phyloP scores from a whole-genome alignment of 1,139 yeast species.

The Suhomyces panamericanus region DNA sequence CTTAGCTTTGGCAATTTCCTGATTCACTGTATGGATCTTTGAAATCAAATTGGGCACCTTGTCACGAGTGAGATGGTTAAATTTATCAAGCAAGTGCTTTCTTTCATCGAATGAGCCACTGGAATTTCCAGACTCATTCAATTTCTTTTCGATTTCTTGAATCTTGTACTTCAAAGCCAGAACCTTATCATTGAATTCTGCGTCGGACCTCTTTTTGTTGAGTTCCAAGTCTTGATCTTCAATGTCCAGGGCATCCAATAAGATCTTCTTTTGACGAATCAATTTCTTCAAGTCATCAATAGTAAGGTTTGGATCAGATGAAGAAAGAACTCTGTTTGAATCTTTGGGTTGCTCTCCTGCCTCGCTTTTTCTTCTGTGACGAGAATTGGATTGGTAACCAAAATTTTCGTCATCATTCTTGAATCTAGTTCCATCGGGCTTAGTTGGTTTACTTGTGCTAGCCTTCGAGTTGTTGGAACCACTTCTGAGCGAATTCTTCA shows the following conservation, averaged over 20 bases:
- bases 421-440: constrained; percentile 59
- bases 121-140: constrained; percentile 30
- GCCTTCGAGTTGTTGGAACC: constrained; percentile 32
- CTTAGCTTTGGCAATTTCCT: constrained; percentile 66
- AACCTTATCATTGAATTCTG: constrained; percentile 48
- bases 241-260: constrained; percentile 71
- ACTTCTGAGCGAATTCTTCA: constrained; percentile 46
- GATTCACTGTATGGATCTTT: constrained; percentile 62
- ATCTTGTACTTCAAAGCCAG: constrained; percentile 66
- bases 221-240: constrained; percentile 54
- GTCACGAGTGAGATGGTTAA: constrained; percentile 58
- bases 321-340: constrained; percentile 22
- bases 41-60: constrained; percentile 68
- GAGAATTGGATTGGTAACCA: constrained; percentile 64
- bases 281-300: constrained; percentile 59
- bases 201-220: constrained; percentile 21
- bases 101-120: constrained; percentile 41
- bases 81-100: constrained; percentile 46
- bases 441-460: constrained; percentile 42
- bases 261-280: constrained; percentile 67
- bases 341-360: constrained; percentile 10
- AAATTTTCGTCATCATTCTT: constrained; percentile 67
- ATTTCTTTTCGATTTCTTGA: constrained; percentile 50
- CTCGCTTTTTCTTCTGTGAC: constrained; percentile 51
- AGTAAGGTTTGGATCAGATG: constrained; percentile 34